Conservation (phyloP, 805 yeast genomes). For the Kodamaea jinghongensis region DNA sequence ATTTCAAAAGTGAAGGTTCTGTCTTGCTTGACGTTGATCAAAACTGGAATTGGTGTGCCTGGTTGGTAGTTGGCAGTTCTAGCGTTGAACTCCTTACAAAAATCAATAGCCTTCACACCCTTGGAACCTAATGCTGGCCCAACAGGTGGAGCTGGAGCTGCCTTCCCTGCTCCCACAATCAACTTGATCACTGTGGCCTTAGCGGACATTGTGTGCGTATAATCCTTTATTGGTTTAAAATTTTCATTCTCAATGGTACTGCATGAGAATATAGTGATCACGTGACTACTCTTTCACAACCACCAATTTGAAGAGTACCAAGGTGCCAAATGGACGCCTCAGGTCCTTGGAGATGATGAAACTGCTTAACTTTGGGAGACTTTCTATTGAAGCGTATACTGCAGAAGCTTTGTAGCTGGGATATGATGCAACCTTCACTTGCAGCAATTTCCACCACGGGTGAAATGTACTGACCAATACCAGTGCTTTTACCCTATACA, state of each 20-base stretch:
- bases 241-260: conserved; percentile 1
- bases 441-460: no score
- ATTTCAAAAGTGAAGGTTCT: conserved; percentile 81
- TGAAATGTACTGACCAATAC: no score
- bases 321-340: no score
- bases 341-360: no score
- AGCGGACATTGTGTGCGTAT: conserved; percentile 24
- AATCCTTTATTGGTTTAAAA: not conserved
- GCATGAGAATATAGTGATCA: not conserved
- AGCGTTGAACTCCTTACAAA: conserved; percentile 97
- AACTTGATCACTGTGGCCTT: conserved; percentile 78
- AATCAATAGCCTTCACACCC: conserved; percentile 98
- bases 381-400: no score
- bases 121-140: conserved; percentile 98
- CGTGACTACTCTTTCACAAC: no score
- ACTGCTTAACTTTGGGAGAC: no score
- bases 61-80: conserved; percentile 85
- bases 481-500: no score
- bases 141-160: conserved; percentile 98
- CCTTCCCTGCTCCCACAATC: conserved; percentile 95
- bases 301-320: no score
- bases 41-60: conserved; percentile 87
- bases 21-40: conserved; percentile 87
- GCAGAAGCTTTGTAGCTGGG: no score
- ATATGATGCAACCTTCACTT: no score